Evolutionary conservation across 2,329 filamentous ascomycete genomes (phyloP), one percentile per base, ranked within the genome.

Genomic region (Albifimbria verrucaria): DNA sequence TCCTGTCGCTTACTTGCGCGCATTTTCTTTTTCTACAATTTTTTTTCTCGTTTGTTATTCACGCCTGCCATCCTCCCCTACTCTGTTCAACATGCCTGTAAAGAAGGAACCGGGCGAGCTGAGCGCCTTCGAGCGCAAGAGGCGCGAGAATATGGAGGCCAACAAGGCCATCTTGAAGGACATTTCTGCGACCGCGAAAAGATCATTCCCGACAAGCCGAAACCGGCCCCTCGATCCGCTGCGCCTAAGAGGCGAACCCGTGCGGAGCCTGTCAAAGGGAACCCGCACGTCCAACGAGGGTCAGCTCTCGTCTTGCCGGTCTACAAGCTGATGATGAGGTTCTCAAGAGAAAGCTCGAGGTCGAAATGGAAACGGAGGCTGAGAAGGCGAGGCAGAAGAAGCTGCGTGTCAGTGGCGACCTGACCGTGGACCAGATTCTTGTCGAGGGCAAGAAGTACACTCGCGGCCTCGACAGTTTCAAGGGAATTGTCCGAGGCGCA

Each of bases 81-180:
- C 24, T 23, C 5, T 11, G 9, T 32, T 48, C 46, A 32, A 42
- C 36, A 83, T 85, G 80, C 69, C 79, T 2, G 66, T 73, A 2
- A 71, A 72, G 17, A 73, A 69, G 21, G 72, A 77, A 41, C 69
- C 70, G 15, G 65, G 61, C 21, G 79, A 62, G 32, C 75, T 95
- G 62, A 95, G 89, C 70, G 90, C 91, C 39, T 97, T 96, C 70
- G 92, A 96, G 77, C 86, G 87, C 62, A 86, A 90, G 60, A 82
- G 92, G 1, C 82, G 90, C 17, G 90, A 92, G 55, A 96, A 96
- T 60, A 95, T 96, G 41, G 90, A 87, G 0, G 86, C 89, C 51
- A 94, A 95, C 62, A 88, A 93, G 69, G 90, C 87, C 0, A 67
- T 96, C 0, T 72, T 97, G 0, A 89, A 89, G 55, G 88, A 92